Base-by-base conservation (phyloP, 257 asterid species). In the Hygrophila difformis region DNA sequence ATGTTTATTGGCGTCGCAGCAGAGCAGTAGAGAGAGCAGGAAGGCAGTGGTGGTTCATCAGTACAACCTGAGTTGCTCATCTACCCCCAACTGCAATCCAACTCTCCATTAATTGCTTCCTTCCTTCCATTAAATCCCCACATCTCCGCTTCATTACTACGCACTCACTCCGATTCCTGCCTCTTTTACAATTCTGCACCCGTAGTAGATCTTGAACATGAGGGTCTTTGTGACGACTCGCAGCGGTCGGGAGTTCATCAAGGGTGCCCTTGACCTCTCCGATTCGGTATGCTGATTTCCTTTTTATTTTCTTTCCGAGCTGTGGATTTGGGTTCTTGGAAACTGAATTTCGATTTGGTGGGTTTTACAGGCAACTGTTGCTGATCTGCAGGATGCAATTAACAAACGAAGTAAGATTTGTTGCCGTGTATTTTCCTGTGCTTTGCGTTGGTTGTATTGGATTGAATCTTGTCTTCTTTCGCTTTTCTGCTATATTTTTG, bases 351-450 rank as follows among this genome's bases (percentile, higher is more conserved):
- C 55, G 13, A 13, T 45, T 66, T 68, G 61, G 46, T 51, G 55
- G 45, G 47, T 51, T 23, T 49, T 67, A 70, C 70, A 89, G 96
- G 92, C 88, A 18, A 82, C 94, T 41, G 96, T 85, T 36, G 68
- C 92, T 72, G 96, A 89, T 82, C 73, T 89, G 76, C 96, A 79
- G 80, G 96, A 77, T 54, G 88, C 84, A 26, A 89, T 85, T 61
- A 79, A 85, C 58, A 73, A 71, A 55, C 59, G 74, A 61, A 85
- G 98, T 89, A 53, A 72, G 96, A 73, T 42, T 5, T 14, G n/a
- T n/a, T 53, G 18, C n/a, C 3, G 3, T 51, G 58, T 29, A 19
- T 53, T 19, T 6, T 62, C 7, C 16, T 18, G 3, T 57, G 39
- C 23, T 5, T 33, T 33, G 37, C 37, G 8, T 33, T 33, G 37